Conservation (phyloP, 108 stramenopile species). For the Pseudonitzschia delicatissima region DNA sequence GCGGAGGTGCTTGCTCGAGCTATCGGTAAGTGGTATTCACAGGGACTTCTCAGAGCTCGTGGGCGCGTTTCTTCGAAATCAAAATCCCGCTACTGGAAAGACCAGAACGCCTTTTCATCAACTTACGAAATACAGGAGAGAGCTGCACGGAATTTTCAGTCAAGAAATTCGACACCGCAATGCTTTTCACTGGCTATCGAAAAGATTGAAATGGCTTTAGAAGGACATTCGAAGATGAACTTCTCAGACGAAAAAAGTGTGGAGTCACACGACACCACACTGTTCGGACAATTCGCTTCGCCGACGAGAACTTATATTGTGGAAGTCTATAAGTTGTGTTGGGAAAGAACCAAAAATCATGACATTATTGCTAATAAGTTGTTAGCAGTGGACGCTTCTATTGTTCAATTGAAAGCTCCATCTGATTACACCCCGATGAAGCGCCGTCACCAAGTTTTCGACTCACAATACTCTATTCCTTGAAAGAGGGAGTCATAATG, state of each 20-base stretch:
- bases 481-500: slow-evolving; percentile 11
- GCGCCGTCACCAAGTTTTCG: slow-evolving; percentile 22
- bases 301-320: slow-evolving; percentile 48
- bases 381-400: slow-evolving; percentile 36
- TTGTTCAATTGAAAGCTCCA: slow-evolving; percentile 41
- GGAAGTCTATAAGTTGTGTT: slow-evolving; percentile 32
- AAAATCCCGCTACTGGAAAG: neutral
- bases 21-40: slow-evolving; percentile 56
- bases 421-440: slow-evolving; percentile 38
- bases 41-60: slow-evolving; percentile 34
- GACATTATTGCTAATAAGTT: slow-evolving; percentile 29
- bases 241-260: slow-evolving; percentile 37
- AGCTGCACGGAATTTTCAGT: neutral
- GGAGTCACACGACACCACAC: slow-evolving; percentile 34
- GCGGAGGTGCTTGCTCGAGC: slow-evolving; percentile 58
- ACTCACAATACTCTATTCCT: slow-evolving; percentile 40
- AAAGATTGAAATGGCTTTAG: slow-evolving; percentile 67
- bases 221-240: slow-evolving; percentile 53
- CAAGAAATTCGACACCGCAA: slow-evolving; percentile 18
- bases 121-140: slow-evolving; percentile 1
- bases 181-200: slow-evolving; percentile 44
- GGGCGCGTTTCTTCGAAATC: slow-evolving; percentile 21
- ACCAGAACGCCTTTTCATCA: slow-evolving; percentile 11
- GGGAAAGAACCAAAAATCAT: slow-evolving; percentile 15
- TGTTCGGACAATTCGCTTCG: slow-evolving; percentile 20